A percentile compares a stretch with the other conserved stretches of the same genome.
Evolutionary conservation across 2,329 filamentous ascomycete species (phyloP).

Genomic region (Colletotrichum viniferum): DNA sequence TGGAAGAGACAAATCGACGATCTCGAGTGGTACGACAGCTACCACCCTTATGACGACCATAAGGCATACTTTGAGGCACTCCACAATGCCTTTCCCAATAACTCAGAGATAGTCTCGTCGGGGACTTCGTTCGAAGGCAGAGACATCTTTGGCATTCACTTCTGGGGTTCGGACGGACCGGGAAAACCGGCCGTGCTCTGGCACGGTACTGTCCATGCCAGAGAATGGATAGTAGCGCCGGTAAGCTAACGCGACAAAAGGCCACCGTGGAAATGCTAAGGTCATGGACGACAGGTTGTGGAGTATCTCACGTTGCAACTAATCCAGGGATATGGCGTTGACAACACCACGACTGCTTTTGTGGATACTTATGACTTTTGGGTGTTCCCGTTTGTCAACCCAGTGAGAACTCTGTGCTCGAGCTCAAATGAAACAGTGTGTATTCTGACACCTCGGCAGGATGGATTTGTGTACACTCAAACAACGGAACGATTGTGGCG

Average conservation of each 20-base stretch:
- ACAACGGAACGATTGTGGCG: conserved; percentile 51
- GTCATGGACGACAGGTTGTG: conserved; percentile 21
- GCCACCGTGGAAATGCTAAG: conserved; percentile 32
- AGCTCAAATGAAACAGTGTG: neutral
- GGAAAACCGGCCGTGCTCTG: conserved; percentile 53
- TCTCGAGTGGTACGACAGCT: conserved; percentile 52
- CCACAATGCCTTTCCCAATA: conserved; percentile 42
- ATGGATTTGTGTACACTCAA: conserved; percentile 52
- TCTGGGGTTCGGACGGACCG: conserved; percentile 48
- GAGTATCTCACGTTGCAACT: conserved; percentile 54
- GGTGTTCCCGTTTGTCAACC: conserved; percentile 55
- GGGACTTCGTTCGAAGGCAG: conserved; percentile 50
- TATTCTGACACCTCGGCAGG: neutral
- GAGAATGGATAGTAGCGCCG: conserved; percentile 58
- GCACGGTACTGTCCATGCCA: conserved; percentile 56
- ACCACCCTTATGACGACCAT: conserved; percentile 55
- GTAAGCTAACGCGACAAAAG: conserved; percentile 39
- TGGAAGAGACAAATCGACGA: conserved; percentile 30
- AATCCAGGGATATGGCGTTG: conserved; percentile 43
- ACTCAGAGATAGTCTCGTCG: conserved; percentile 50
- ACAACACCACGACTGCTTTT: conserved; percentile 40
- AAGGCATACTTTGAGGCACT: conserved; percentile 47
- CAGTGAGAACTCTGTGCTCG: conserved; percentile 37
- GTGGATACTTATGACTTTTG: conserved; percentile 63
- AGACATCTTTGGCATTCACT: conserved; percentile 62